phyloP scores from a whole-genome alignment of 768 basidiomycete genomes.

The Favolaschia claudopus region DNA sequence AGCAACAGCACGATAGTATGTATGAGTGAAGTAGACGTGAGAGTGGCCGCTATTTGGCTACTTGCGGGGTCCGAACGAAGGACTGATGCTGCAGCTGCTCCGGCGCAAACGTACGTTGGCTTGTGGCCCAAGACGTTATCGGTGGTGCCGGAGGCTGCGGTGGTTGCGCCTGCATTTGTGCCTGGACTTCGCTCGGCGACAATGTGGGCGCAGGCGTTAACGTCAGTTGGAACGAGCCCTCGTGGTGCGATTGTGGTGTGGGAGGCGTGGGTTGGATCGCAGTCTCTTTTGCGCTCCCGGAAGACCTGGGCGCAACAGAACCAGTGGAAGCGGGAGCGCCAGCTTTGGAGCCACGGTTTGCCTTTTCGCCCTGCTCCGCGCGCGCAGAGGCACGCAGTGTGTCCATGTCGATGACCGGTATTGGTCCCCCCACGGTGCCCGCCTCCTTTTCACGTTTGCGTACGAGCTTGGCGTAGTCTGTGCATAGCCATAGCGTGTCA shows the following conservation, averaged over 20 bases:
- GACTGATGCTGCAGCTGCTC: constrained; percentile 52
- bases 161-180: constrained; percentile 24
- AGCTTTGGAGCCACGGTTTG: constrained; percentile 51
- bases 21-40: neutral
- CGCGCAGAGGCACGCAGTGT: constrained; percentile 76
- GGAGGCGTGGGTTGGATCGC: constrained; percentile 36
- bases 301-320: constrained; percentile 4
- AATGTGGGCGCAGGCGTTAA: constrained; percentile 34
- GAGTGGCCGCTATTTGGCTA: constrained; percentile 13
- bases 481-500: too few relatives aligned
- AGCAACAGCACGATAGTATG: constrained; percentile 10
- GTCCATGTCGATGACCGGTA: constrained; percentile 73
- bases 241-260: constrained; percentile 47
- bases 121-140: constrained; percentile 30
- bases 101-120: constrained; percentile 33
- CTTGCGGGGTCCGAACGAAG: constrained; percentile 54
- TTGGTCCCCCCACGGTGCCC: constrained; percentile 57
- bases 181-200: constrained; percentile 28
- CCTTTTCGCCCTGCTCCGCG: constrained; percentile 41
- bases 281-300: constrained; percentile 41
- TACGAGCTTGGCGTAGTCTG: constrained; percentile 86
- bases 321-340: constrained; percentile 31
- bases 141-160: constrained; percentile 22
- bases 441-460: constrained; percentile 76
- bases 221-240: constrained; percentile 68